A percentile compares a stretch with the other conserved stretches of the same genome.
These are phyloP conservation scores for Penicillium sp. DNA, from an alignment of 2,329 filamentous ascomycete genomes.

Conservation along the genomic window DNA sequence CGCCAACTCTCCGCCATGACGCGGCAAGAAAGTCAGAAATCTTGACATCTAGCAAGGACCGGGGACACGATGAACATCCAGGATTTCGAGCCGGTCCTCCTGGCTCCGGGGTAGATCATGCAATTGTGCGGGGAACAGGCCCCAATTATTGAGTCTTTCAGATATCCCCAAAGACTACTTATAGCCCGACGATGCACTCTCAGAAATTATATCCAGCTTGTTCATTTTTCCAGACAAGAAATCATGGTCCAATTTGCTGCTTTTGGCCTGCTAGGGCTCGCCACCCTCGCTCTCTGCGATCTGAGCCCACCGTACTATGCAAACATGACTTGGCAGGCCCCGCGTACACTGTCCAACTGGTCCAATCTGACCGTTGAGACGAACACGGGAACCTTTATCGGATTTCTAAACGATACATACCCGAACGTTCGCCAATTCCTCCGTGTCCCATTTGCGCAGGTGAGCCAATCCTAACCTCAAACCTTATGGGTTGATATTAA, in stretches of 20 bases:
- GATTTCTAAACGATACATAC: conserved; percentile 29
- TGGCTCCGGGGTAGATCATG: no score
- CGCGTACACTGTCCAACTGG: conserved; percentile 18
- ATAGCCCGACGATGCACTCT: no score
- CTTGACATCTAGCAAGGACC: no score
- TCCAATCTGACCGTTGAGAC: conserved; percentile 16
- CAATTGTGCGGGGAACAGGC: no score
- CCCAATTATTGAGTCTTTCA: no score
- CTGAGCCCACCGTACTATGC: conserved; percentile 16
- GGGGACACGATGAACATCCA: no score
- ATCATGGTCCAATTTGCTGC: background rate
- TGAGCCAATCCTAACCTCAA: background rate
- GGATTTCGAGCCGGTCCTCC: no score
- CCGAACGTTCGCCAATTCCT: conserved; percentile 37
- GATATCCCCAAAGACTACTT: no score
- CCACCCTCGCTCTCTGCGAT: background rate
- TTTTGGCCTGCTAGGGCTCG: background rate
- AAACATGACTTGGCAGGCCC: conserved; percentile 17
- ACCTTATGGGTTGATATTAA: background rate
- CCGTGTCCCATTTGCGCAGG: conserved; percentile 35
- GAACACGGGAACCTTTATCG: conserved; percentile 24
- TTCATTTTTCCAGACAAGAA: no score
- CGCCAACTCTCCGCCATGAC: no score
- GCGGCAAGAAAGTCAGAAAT: no score
- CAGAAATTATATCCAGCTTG: no score